Base-by-base conservation (phyloP, 108 stramenopile genomes). In the Discostella pseudostelligera region DNA sequence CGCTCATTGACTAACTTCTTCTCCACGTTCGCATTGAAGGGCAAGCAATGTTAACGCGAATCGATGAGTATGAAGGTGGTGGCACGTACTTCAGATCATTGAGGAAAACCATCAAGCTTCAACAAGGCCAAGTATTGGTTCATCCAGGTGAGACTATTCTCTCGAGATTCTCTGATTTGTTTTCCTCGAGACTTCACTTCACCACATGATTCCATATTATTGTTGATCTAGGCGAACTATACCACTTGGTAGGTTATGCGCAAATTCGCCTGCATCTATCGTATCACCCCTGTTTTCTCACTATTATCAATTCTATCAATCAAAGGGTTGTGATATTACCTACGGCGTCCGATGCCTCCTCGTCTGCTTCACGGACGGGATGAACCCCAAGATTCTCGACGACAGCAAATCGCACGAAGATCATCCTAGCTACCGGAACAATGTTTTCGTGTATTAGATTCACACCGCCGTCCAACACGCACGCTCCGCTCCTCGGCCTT, bases 31-130 rank as follows among this genome's bases (percentile, higher is more conserved):
- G 28, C 63, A 53, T 7, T 57, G 49, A 13, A 53, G 50, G 62
- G 74, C 63, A 69, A 47, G 64, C 79, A 19, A 76, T 83, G 74
- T 64, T 83, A 28, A 65, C 72, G 24, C 46, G 58, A n/a, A 44
- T 59, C 14, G 72, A 59, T 36, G 78, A 79, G 20, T 83, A 83
- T 46, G 78, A 76, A 58, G 81, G 78, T 16, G 81, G 81, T 29
- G 81, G 81, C 4, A 83, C 81, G 10, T 83, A 83, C 74, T 72
- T 83, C 58, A 65, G 81, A 16, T 69, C 72, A 28, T 46, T 82
- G n/a, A 32, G 68, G 44, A 82, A 82, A 57, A 82, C 81, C 1
- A 46, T 82, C 56, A 48, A 54, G 63, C 63, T 82, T 16, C 39
- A 39, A 10, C 81, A 82, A 62, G 81, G 81, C 0, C 81, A 82